phyloP scores from a whole-genome alignment of 768 basidiomycete genomes.

The Coprinopsis marcescibilis region DNA sequence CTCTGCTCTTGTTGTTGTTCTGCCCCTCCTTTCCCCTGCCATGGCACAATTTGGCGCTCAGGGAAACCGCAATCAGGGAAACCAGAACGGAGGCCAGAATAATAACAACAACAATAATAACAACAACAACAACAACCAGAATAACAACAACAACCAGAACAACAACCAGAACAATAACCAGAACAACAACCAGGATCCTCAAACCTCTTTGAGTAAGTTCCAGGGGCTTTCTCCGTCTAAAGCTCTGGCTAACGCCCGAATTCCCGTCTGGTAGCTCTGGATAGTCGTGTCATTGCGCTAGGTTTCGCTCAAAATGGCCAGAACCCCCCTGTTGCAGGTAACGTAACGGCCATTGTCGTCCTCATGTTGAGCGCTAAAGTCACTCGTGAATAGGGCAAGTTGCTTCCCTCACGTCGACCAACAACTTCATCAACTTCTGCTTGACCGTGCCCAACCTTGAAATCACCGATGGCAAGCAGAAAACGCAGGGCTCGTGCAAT shows the following conservation, averaged over 20 bases:
- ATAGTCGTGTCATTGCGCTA: conserved; percentile 42
- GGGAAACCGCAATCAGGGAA: conserved; percentile 6
- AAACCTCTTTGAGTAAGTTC: conserved; percentile 36
- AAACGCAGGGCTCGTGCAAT: conserved; percentile 54
- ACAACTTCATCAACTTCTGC: conserved; percentile 65
- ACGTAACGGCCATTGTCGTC: background rate
- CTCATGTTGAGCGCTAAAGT: background rate
- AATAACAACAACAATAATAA: conserved; percentile 17
- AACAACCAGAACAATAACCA: background rate
- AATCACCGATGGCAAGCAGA: conserved; percentile 52
- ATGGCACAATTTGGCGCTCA: conserved; percentile 21
- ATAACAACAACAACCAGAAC: conserved; percentile 13
- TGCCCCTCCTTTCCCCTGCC: conserved; percentile 34
- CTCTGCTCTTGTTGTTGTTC: conserved; percentile 32
- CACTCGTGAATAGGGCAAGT: conserved; percentile 35
- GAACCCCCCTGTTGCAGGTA: conserved; percentile 31
- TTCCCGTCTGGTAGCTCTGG: conserved; percentile 33
- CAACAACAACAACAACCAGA: conserved; percentile 16
- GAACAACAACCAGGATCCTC: conserved; percentile 28
- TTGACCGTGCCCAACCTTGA: conserved; percentile 40
- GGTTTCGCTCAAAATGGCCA: conserved; percentile 49
- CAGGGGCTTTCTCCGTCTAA: background rate
- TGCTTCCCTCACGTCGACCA: conserved; percentile 47
- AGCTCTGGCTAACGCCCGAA: background rate
- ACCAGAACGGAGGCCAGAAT: conserved; percentile 7